A percentile compares a stretch with the other conserved stretches of the same genome.
Evolutionary conservation across 129 eudicot species (phyloP).

Genomic region (Pittosporum tobira): DNA sequence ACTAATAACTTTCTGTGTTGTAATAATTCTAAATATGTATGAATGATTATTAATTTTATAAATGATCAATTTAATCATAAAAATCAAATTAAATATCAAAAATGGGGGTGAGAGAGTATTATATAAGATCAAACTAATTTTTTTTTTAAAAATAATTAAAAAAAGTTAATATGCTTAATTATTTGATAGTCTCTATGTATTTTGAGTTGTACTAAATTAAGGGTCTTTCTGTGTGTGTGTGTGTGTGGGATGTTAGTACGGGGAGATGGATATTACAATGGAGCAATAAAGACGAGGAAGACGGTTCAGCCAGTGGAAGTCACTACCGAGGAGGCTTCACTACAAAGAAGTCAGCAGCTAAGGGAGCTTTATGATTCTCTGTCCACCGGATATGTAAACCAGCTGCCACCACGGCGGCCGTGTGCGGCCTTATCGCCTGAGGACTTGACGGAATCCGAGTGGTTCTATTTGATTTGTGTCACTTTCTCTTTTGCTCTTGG

Average conservation of each 20-base stretch:
- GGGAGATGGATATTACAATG: constrained; percentile 87
- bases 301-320: constrained; percentile 65
- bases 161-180: no score
- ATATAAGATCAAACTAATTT: no score
- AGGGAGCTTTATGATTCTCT: constrained; percentile 70
- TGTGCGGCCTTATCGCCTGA: constrained; percentile 79
- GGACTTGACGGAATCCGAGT: constrained; percentile 86
- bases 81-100: no score
- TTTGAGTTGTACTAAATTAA: no score
- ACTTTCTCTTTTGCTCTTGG: constrained; percentile 86
- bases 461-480: constrained; percentile 85
- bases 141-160: no score
- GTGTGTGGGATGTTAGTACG: constrained; percentile 52
- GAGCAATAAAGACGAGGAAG: constrained; percentile 79
- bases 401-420: constrained; percentile 45
- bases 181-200: no score
- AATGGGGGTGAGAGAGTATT: no score
- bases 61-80: no score
- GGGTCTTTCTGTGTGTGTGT: no score
- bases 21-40: no score
- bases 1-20: no score
- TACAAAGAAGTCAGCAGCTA: constrained; percentile 74
- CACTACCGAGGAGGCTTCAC: constrained; percentile 67
- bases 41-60: no score
- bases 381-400: constrained; percentile 51